phyloP scores from a whole-genome alignment of 2,329 filamentous ascomycete genomes.

The Fusarium buharicum region DNA sequence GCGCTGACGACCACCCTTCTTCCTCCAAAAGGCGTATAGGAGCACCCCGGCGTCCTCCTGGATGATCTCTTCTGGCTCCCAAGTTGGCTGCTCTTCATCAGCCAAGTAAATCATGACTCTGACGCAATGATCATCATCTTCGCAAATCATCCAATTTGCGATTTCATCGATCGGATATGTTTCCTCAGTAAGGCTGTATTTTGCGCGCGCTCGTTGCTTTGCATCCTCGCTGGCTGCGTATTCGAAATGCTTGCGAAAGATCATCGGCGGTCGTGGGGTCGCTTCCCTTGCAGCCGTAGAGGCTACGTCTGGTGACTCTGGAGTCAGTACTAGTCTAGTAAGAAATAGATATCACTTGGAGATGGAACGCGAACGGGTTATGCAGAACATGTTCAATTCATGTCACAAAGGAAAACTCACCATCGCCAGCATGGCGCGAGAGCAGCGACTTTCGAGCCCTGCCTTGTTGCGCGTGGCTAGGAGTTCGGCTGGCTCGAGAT shows the following conservation, averaged over 20 bases:
- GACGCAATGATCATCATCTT: background rate
- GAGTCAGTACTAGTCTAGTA: background rate
- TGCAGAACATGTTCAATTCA: too few species aligned
- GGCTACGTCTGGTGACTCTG: background rate
- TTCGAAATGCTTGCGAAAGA: background rate
- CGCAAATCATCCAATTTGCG: background rate
- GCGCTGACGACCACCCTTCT: background rate
- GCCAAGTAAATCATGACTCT: background rate
- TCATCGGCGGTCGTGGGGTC: background rate
- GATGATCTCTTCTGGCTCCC: conserved; percentile 5
- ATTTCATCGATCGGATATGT: background rate
- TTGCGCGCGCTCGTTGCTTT: background rate
- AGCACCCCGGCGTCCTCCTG: background rate
- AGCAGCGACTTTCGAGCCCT: background rate
- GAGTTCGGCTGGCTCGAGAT: background rate
- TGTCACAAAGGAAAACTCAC: background rate
- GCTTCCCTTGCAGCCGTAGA: background rate
- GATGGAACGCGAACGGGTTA: background rate
- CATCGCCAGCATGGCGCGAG: background rate
- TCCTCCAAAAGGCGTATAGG: conserved; percentile 4
- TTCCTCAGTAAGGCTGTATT: background rate
- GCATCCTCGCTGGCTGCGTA: background rate
- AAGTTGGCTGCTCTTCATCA: background rate
- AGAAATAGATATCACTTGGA: background rate
- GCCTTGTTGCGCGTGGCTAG: background rate